Percentiles rank a stretch among this genome's conserved stretches.
Evolutionary conservation across 2,329 filamentous ascomycete species (phyloP).

Genomic region (Pseudocercospora crystallina): DNA sequence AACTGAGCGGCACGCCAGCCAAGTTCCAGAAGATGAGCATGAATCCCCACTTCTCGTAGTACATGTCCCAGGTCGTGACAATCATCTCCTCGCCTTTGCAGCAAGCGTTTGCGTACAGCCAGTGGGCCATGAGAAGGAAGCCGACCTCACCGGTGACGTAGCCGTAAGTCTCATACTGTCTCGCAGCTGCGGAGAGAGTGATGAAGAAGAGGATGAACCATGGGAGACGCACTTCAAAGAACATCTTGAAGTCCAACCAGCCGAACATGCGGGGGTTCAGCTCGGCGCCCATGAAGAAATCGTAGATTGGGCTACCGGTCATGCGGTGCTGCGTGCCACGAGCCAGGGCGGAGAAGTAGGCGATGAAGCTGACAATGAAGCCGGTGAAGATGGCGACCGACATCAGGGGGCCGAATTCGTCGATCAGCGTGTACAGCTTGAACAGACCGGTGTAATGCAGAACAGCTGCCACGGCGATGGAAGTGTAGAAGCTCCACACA

Average conservation of each 20-base stretch:
- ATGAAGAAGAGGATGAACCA: slow-evolving; percentile 89
- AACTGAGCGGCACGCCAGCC: slow-evolving; percentile 83
- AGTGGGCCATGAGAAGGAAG: slow-evolving; percentile 86
- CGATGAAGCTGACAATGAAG: slow-evolving; percentile 76
- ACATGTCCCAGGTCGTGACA: slow-evolving; percentile 90
- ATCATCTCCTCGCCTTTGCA: slow-evolving; percentile 91
- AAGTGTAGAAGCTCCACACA: slow-evolving; percentile 82
- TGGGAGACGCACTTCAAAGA: slow-evolving; percentile 87
- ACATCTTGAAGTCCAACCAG: slow-evolving; percentile 90
- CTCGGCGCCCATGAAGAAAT: slow-evolving; percentile 90
- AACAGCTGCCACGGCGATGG: slow-evolving; percentile 66
- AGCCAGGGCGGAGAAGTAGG: slow-evolving; percentile 79
- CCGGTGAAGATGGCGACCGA: slow-evolving; percentile 90
- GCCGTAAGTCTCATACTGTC: slow-evolving; percentile 81
- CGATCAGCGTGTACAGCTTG: slow-evolving; percentile 85
- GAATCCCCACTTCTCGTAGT: slow-evolving; percentile 95
- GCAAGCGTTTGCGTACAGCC: slow-evolving; percentile 88
- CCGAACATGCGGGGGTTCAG: slow-evolving; percentile 76
- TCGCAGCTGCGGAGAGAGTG: slow-evolving; percentile 71
- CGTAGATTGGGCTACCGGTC: slow-evolving; percentile 78
- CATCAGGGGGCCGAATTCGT: slow-evolving; percentile 92
- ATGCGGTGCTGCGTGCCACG: slow-evolving; percentile 88
- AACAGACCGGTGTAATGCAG: slow-evolving; percentile 84
- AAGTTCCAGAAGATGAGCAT: slow-evolving; percentile 99
- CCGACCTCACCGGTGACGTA: slow-evolving; percentile 82